Percentiles rank a stretch among this genome's conserved stretches.
Conservation (phyloP, 805 yeast genomes). For the Geotrichum ghanense region DNA sequence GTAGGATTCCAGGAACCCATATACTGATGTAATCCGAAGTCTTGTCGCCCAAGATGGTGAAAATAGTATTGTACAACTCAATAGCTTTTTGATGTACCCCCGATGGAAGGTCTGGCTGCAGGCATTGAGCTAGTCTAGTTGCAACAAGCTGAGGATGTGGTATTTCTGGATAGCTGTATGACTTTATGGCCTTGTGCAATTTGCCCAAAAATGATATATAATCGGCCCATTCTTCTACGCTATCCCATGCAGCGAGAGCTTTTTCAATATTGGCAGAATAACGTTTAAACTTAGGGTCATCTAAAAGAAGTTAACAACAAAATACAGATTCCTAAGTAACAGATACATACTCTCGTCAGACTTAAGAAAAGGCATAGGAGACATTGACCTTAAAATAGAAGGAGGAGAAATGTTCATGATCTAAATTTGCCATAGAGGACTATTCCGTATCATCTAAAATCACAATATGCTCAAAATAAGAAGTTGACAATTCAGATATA, state of each 20-base stretch:
- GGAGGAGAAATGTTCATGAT: conserved; percentile 3
- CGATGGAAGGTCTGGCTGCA: conserved; percentile 74
- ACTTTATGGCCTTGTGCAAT: conserved; percentile 58
- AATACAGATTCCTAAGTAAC: background rate
- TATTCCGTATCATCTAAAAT: no score
- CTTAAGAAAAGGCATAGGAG: conserved; percentile 12
- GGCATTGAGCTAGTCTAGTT: conserved; percentile 61
- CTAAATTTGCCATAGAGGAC: no score
- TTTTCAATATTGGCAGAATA: conserved; percentile 58
- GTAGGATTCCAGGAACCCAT: conserved; percentile 92
- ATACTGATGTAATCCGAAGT: conserved; percentile 46
- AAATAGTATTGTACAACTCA: conserved; percentile 61
- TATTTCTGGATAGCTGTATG: conserved; percentile 35
- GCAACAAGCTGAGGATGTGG: conserved; percentile 63
- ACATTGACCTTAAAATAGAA: conserved; percentile 13
- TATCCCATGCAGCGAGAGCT: conserved; percentile 63
- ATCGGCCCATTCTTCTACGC: conserved; percentile 96
- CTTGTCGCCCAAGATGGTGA: conserved; percentile 49
- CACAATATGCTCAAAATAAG: no score
- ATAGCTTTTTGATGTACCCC: conserved; percentile 91
- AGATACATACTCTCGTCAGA: conserved; percentile 8
- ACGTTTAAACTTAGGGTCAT: conserved; percentile 53
- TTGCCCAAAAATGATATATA: conserved; percentile 81
- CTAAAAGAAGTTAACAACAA: background rate
- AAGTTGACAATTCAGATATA: no score